These are phyloP conservation scores for Elsinoe fawcettii DNA, from an alignment of 2,329 filamentous ascomycete species.

Conservation along the genomic window DNA sequence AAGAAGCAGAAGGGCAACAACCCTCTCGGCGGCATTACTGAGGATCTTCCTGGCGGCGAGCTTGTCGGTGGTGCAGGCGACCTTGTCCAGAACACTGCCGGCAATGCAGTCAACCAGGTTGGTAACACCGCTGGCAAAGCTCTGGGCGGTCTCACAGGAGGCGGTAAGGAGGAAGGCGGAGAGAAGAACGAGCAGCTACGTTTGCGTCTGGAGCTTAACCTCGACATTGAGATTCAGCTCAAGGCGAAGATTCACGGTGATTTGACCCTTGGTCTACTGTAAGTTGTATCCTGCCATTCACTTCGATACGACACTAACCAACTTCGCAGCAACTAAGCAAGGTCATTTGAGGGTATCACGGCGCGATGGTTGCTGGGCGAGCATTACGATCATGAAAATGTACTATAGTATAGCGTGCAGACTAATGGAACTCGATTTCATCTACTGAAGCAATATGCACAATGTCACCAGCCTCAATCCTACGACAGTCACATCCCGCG, in stretches of 20 bases:
- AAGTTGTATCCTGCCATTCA: conserved; percentile 24
- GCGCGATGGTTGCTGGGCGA: conserved; percentile 7
- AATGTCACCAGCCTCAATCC: not conserved
- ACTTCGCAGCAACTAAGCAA: not conserved
- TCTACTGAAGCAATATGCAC: not conserved
- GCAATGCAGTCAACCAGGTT: conserved; percentile 37
- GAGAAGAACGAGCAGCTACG: conserved; percentile 46
- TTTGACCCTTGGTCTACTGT: conserved; percentile 50
- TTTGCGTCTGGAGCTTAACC: conserved; percentile 51
- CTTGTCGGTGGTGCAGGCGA: conserved; percentile 46
- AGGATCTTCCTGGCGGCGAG: conserved; percentile 46
- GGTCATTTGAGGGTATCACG: not conserved
- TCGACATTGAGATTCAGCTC: conserved; percentile 56
- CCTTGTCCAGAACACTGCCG: conserved; percentile 50
- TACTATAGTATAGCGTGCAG: conserved; percentile 12
- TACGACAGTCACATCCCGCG: not conserved
- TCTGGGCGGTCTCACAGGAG: conserved; percentile 41
- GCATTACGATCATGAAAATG: conserved; percentile 13
- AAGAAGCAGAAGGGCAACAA: conserved; percentile 43
- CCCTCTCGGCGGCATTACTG: conserved; percentile 49
- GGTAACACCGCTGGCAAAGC: conserved; percentile 40
- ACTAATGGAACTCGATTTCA: conserved; percentile 6
- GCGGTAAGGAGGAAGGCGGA: conserved; percentile 28
- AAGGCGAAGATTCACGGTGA: conserved; percentile 61
- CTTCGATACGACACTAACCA: not conserved